phyloP scores from a whole-genome alignment of 139 green algal species.

The Ulvella scutata region DNA sequence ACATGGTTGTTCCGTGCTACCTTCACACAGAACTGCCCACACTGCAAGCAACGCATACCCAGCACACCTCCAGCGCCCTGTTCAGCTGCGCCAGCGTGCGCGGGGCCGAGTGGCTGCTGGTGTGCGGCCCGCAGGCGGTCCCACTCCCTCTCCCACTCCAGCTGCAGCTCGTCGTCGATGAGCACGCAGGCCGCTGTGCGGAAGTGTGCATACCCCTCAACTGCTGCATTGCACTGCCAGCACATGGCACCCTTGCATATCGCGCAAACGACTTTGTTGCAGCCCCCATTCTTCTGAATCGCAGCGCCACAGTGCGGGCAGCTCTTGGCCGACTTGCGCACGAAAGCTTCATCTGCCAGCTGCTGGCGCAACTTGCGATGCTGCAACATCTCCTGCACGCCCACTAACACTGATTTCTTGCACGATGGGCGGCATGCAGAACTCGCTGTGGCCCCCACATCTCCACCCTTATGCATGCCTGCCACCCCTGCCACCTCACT shows the following conservation, averaged over 20 bases:
- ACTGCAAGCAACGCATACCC: background rate
- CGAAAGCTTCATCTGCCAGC: background rate
- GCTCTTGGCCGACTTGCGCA: conserved; percentile 21
- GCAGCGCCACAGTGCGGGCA: conserved; percentile 52
- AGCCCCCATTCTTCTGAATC: conserved; percentile 50
- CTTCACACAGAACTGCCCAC: background rate
- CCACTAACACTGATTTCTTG: too few relatives aligned
- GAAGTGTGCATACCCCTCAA: conserved; percentile 42
- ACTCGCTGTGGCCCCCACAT: too few relatives aligned
- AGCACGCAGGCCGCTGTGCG: conserved; percentile 15
- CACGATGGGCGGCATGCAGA: too few relatives aligned
- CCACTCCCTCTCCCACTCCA: background rate
- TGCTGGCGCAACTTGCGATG: conserved; percentile 23
- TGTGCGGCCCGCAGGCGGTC: background rate
- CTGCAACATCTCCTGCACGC: too few relatives aligned
- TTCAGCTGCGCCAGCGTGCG: background rate
- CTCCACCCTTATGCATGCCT: too few relatives aligned
- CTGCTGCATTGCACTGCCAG: conserved; percentile 22
- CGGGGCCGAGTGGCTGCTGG: background rate
- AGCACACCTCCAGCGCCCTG: background rate
- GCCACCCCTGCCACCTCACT: too few relatives aligned
- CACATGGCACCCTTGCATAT: conserved; percentile 49
- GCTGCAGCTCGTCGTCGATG: background rate
- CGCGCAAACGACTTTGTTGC: conserved; percentile 79
- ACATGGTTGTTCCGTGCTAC: conserved; percentile 1